A percentile compares a stretch with the other conserved stretches of the same genome.
Evolutionary conservation across 345 rosid genomes (phyloP).

Genomic region (Diplotaxis tenuifolia): DNA sequence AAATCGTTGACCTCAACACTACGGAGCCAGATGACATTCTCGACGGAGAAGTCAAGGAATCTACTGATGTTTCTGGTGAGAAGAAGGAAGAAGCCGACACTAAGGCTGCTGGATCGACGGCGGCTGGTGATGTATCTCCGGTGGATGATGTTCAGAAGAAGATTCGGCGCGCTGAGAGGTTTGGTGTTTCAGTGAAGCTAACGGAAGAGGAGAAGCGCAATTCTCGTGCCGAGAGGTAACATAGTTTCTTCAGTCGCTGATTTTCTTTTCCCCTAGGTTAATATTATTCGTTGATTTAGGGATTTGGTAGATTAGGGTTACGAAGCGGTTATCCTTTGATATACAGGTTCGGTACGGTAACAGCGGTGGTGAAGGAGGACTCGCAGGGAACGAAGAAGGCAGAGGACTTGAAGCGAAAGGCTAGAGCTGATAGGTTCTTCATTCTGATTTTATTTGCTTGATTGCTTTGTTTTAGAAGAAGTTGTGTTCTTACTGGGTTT

Average conservation of each 20-base stretch:
- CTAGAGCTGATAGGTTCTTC: too few species aligned
- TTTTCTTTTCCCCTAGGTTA: neutral
- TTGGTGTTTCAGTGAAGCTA: conserved; percentile 68
- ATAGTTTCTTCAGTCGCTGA: too few species aligned
- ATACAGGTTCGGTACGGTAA: conserved; percentile 71
- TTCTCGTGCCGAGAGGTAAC: conserved; percentile 94
- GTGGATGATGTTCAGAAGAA: conserved; percentile 54
- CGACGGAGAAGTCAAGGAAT: conserved; percentile 20
- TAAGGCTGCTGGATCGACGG: conserved; percentile 34
- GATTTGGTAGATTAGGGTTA: conserved; percentile 17
- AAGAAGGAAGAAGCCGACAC: conserved; percentile 39
- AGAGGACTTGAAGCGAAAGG: conserved; percentile 83
- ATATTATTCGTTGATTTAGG: neutral
- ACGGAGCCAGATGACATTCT: conserved; percentile 31
- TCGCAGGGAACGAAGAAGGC: conserved; percentile 51
- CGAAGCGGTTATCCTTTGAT: neutral
- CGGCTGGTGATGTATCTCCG: conserved; percentile 32
- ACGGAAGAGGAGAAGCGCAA: conserved; percentile 90
- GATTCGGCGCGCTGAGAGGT: conserved; percentile 94
- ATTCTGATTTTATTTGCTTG: too few species aligned
- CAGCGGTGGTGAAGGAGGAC: conserved; percentile 32
- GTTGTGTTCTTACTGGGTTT: neutral
- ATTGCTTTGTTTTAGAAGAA: too few species aligned
- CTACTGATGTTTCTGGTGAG: conserved; percentile 14
- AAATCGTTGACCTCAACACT: conserved; percentile 40